These are phyloP conservation scores for Amylocarpus encephaloides DNA, from an alignment of 2,329 filamentous ascomycete species.

Conservation along the genomic window DNA sequence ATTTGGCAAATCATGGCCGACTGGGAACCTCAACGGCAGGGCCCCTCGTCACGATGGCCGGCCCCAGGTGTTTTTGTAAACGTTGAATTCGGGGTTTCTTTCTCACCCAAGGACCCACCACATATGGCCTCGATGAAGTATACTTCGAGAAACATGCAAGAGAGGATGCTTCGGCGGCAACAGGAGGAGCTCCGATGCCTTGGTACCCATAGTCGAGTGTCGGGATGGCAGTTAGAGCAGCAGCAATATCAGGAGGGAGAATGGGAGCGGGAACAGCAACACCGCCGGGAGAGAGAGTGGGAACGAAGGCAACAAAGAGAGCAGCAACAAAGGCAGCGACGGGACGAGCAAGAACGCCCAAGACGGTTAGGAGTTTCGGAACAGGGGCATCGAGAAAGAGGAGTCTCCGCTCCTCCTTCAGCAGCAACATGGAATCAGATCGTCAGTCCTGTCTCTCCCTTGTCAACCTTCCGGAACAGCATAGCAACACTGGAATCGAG, in stretches of 20 bases:
- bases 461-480: constrained; percentile 6
- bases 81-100: constrained; percentile 27
- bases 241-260: neutral
- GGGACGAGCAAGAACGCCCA: constrained; percentile 2
- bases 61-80: constrained; percentile 26
- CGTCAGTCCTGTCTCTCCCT: constrained; percentile 13
- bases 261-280: neutral
- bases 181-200: constrained; percentile 11
- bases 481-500: neutral
- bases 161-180: constrained; percentile 18
- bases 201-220: constrained; percentile 2
- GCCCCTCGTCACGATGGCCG: constrained; percentile 18
- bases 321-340: neutral
- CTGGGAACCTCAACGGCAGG: constrained; percentile 12
- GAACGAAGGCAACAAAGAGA: neutral
- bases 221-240: constrained; percentile 5
- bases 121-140: constrained; percentile 25
- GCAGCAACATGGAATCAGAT: constrained; percentile 8
- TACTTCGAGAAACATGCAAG: constrained; percentile 24
- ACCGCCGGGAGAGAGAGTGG: neutral
- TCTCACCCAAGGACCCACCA: constrained; percentile 18
- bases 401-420: neutral
- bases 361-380: constrained; percentile 8
- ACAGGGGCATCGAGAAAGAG: constrained; percentile 19
- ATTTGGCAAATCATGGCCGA: constrained; percentile 31